These are phyloP conservation scores for Straminergon stramineum DNA, from an alignment of 225 moss, liverwort and hornwort genomes.

Conservation along the genomic window DNA sequence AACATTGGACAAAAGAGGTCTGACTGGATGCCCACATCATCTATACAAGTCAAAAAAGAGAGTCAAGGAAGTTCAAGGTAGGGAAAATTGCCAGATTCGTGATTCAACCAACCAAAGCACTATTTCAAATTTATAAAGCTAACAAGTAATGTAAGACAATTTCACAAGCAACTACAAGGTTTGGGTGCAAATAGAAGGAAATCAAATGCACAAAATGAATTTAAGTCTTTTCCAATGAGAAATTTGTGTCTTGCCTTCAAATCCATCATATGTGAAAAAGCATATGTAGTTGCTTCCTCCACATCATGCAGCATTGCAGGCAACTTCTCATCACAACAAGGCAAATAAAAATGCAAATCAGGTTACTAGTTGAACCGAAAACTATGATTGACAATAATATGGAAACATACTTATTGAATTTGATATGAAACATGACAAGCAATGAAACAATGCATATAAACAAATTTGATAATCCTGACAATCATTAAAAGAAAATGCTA, in stretches of 20 bases:
- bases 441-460: neutral
- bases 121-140: neutral
- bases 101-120: neutral
- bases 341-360: neutral
- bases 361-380: neutral
- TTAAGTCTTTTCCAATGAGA: neutral
- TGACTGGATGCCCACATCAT: constrained; percentile 56
- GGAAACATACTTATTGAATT: neutral
- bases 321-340: constrained; percentile 18
- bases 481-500: neutral
- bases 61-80: neutral
- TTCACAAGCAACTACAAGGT: neutral
- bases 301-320: constrained; percentile 42
- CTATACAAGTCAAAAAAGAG: constrained; percentile 3
- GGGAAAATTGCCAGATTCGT: neutral
- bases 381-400: neutral
- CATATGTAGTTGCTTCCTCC: constrained; percentile 43
- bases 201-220: neutral
- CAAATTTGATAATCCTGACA: neutral
- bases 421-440: neutral
- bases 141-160: neutral
- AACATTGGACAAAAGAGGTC: constrained; percentile 65
- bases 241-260: constrained; percentile 20
- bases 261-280: constrained; percentile 47
- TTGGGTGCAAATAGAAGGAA: neutral